Conservation (phyloP, 257 asterid genomes). For the Cordia subcordata region DNA sequence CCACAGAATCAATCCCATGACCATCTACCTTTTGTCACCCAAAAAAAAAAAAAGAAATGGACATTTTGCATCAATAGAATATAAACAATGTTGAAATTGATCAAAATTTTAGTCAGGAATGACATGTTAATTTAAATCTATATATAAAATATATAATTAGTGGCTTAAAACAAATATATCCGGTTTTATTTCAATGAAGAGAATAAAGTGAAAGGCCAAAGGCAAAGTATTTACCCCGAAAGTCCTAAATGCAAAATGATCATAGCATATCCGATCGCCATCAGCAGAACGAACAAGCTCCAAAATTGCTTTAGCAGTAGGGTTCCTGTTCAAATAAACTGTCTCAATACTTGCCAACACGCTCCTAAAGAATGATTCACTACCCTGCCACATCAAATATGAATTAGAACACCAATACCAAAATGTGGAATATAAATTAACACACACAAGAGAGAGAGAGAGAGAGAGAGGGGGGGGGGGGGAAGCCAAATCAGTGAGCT, state of each 20-base stretch:
- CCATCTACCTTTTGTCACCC: conserved; percentile 52
- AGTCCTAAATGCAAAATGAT: conserved; percentile 85
- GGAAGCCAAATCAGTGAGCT: too few relatives aligned
- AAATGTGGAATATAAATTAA: not conserved
- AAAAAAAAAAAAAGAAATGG: not conserved
- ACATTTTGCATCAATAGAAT: not conserved
- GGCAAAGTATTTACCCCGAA: conserved; percentile 55
- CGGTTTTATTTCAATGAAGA: too few relatives aligned
- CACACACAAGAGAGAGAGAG: not conserved
- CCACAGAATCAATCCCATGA: conserved; percentile 86
- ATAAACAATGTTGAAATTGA: not conserved
- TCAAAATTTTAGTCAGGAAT: not conserved
- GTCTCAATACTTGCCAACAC: conserved; percentile 66
- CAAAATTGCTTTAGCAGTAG: conserved; percentile 76
- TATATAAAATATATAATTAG: too few relatives aligned
- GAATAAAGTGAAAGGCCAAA: not conserved
- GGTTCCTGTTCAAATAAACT: conserved; percentile 69
- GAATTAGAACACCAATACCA: conserved; percentile 8
- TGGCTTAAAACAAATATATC: too few relatives aligned
- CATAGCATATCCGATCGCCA: conserved; percentile 65
- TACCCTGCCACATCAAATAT: conserved; percentile 46
- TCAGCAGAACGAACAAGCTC: conserved; percentile 69
- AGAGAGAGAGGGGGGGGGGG: too few relatives aligned
- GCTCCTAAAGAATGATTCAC: conserved; percentile 77
- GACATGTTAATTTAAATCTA: too few relatives aligned